Evolutionary conservation across 352 stramenopile species (phyloP), one percentile per base, ranked within the genome.

Genomic region (Phytophthora tubulina): DNA sequence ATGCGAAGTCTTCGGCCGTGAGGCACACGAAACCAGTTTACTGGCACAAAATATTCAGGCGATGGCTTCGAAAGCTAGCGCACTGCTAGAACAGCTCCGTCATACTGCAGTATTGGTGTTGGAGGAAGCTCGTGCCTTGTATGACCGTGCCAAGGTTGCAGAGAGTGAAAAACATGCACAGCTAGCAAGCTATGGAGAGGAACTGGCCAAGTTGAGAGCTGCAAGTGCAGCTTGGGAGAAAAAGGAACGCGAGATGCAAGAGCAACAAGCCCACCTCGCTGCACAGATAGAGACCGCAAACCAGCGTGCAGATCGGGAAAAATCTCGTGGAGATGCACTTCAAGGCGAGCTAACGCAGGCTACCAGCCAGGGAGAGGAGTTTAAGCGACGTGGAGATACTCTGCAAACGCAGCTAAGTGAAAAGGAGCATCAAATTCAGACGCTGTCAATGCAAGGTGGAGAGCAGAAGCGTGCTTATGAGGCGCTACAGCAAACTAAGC

Each of bases 131-230:
- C 82, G 84, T n/a, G 54, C 79, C 15, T 80, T 80, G n/a, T 94
- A 86, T 79, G 84, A 94, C 15, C 86, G 84, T 38, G 86, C 86
- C 0, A 96, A 94, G 57, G 78, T 86, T 49, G 82, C 73, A 3
- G 86, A 96, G 42, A 82, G 84, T 35, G 87, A 93, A 58, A 96
- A 94, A 57, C 85, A 94, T 52, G 85, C 91, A 51, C 85, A 94
- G 33, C 59, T 94, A 14, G 85, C 82, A 8, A 88, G 91, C n/a
- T 76, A 91, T 4, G 76, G 89, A 15, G 82, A 90, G 42, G 86
- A 96, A 38, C 71, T 93, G n/a, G 72, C 76, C 6, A 76, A 81
- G 32, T 46, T 93, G 4, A 90, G 85, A 69, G 68, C 81, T 48
- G 71, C 79, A 11, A 89, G 78, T 31, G 51, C 66, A 4, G 71